Evolutionary conservation across 345 rosid genomes (phyloP).

Genomic region (Salix viminalis): DNA sequence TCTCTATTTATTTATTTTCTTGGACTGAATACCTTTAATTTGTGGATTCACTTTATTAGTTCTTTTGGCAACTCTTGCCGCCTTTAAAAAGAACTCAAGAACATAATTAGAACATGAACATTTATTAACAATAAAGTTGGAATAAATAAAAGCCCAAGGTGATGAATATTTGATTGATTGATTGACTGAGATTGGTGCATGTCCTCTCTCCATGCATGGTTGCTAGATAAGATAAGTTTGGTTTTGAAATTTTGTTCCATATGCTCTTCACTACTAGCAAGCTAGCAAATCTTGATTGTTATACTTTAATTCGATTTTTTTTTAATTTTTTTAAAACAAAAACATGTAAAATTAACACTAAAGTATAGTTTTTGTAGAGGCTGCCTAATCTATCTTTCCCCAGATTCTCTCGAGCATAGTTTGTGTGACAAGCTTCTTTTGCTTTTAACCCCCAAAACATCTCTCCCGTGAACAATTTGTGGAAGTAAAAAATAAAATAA

Average conservation of each 20-base stretch:
- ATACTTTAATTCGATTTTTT: background rate
- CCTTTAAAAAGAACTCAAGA: background rate
- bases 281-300: background rate
- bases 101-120: background rate
- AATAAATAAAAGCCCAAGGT: background rate
- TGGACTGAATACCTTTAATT: slow-evolving; percentile 26
- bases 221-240: background rate
- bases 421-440: slow-evolving; percentile 36
- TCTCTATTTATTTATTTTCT: slow-evolving; percentile 6
- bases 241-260: background rate
- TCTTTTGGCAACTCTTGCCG: slow-evolving; percentile 26
- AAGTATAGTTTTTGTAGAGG: slow-evolving; percentile 13
- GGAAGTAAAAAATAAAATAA: background rate
- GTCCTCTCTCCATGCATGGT: slow-evolving; percentile 8
- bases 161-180: background rate
- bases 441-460: background rate
- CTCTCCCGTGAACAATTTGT: slow-evolving; percentile 5
- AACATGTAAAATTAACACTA: background rate
- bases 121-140: background rate
- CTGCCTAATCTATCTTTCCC: slow-evolving; percentile 9
- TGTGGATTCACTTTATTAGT: slow-evolving; percentile 37
- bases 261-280: background rate
- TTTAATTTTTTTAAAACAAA: background rate
- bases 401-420: slow-evolving; percentile 22
- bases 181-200: slow-evolving; percentile 6